Evolutionary conservation across 306 rosid species (phyloP).

Genomic region (Vachellia pachyceras): DNA sequence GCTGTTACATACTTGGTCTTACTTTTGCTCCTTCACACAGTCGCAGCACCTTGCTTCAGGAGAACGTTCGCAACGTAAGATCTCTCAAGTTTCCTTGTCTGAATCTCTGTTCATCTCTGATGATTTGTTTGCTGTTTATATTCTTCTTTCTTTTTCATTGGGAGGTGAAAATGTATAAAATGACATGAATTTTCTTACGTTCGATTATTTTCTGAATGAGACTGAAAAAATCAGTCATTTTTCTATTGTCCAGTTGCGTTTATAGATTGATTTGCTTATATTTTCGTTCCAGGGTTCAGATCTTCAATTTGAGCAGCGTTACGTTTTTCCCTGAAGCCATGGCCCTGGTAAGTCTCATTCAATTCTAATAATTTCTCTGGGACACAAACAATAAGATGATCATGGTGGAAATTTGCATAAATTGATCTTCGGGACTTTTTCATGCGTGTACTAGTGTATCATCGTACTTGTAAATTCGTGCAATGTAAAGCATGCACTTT

Average conservation of each 20-base stretch:
- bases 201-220: neutral
- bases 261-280: neutral
- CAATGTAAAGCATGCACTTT: neutral
- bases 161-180: neutral
- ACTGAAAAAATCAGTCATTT: neutral
- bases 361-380: neutral
- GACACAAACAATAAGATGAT: neutral
- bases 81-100: neutral
- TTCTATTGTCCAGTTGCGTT: neutral
- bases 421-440: neutral
- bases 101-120: neutral
- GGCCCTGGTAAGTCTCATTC: constrained; percentile 61
- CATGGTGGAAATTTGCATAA: neutral
- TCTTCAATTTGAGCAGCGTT: constrained; percentile 46
- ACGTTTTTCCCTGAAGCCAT: constrained; percentile 56
- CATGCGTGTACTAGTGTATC: neutral
- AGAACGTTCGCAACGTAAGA: constrained; percentile 30
- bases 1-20: neutral
- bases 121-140: neutral
- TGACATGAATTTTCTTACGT: neutral
- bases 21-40: neutral
- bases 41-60: constrained; percentile 13
- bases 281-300: constrained; percentile 41
- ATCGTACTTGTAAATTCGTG: neutral
- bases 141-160: neutral